Conservation (phyloP, 1,139 yeast genomes). For the Suhomyces atakaporum region DNA sequence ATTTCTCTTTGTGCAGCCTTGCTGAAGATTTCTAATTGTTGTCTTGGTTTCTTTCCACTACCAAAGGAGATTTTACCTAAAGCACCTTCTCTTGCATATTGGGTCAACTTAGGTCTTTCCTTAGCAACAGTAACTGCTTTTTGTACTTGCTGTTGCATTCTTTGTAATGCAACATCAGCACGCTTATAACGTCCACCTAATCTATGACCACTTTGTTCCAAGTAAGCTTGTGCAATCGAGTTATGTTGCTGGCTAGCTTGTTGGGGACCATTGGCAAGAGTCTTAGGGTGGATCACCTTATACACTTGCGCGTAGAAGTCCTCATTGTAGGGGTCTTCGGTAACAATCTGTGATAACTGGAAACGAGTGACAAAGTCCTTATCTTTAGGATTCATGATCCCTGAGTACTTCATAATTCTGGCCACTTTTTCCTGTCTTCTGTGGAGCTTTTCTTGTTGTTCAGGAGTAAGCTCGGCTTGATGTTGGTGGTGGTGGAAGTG, state of each 20-base stretch:
- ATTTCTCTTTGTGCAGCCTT: constrained; percentile 54
- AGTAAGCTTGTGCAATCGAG: constrained; percentile 90
- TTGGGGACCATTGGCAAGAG: constrained; percentile 46
- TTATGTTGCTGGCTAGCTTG: constrained; percentile 49
- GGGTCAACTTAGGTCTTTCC: constrained; percentile 78
- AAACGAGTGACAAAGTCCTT: constrained; percentile 93
- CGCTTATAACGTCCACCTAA: constrained; percentile 84
- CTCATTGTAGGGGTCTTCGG: constrained; percentile 96
- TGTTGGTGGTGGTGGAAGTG: constrained; percentile 13
- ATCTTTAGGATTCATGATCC: constrained; percentile 95
- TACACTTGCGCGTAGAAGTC: constrained; percentile 95
- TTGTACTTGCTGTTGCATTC: constrained; percentile 98
- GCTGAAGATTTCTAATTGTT: constrained; percentile 70
- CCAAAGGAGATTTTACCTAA: constrained; percentile 85
- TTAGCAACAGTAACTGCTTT: constrained; percentile 95
- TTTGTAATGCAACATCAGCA: constrained; percentile 92
- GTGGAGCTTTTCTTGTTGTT: constrained; percentile 56
- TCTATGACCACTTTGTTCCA: constrained; percentile 91
- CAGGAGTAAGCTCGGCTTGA: constrained; percentile 42
- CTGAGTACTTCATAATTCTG: constrained; percentile 79
- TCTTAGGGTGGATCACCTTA: constrained; percentile 74
- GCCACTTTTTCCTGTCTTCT: constrained; percentile 79
- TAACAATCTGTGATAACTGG: constrained; percentile 92
- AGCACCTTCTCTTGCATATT: constrained; percentile 81
- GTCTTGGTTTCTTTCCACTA: constrained; percentile 86